Percentiles rank a stretch among this genome's conserved stretches.
Evolutionary conservation across 2,329 filamentous ascomycete species (phyloP).

Genomic region (Huntiella savannae): DNA sequence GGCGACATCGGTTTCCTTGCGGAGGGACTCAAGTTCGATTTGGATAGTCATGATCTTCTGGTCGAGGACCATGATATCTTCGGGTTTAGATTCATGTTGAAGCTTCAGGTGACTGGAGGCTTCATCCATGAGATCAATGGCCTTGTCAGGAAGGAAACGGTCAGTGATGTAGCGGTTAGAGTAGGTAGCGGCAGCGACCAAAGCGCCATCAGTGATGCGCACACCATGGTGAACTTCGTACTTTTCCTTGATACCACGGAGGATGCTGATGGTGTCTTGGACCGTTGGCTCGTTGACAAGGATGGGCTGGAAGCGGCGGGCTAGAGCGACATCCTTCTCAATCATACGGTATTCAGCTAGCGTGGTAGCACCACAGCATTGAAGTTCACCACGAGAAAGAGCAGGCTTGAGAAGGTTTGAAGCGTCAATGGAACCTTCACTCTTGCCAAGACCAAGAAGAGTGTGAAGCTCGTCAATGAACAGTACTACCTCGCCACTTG

Average conservation of each 20-base stretch:
- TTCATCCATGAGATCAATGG: slow-evolving; percentile 92
- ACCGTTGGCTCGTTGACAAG: slow-evolving; percentile 82
- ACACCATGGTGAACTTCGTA: slow-evolving; percentile 97
- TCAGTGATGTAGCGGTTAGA: slow-evolving; percentile 95
- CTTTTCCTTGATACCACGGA: slow-evolving; percentile 90
- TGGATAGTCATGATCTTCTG: slow-evolving; percentile 94
- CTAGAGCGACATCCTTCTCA: slow-evolving; percentile 88
- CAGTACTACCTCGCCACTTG: slow-evolving; percentile 74
- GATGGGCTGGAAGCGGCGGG: slow-evolving; percentile 85
- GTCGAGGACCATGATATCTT: slow-evolving; percentile 80
- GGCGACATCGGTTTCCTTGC: slow-evolving; percentile 82
- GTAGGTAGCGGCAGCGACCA: slow-evolving; percentile 80
- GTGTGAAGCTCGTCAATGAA: slow-evolving; percentile 94
- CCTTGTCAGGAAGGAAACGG: slow-evolving; percentile 88
- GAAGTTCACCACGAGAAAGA: slow-evolving; percentile 76
- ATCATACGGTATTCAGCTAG: slow-evolving; percentile 82
- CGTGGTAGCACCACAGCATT: slow-evolving; percentile 90
- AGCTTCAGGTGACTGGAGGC: slow-evolving; percentile 76
- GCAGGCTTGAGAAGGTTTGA: slow-evolving; percentile 89
- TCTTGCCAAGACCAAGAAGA: slow-evolving; percentile 78
- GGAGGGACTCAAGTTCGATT: slow-evolving; percentile 83
- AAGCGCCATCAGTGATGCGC: slow-evolving; percentile 74
- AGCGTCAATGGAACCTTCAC: slow-evolving; percentile 89
- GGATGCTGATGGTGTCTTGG: slow-evolving; percentile 81
- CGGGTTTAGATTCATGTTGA: slow-evolving; percentile 92